Conservation (phyloP, 2,329 filamentous ascomycete species). For the Fusarium floridanum region DNA sequence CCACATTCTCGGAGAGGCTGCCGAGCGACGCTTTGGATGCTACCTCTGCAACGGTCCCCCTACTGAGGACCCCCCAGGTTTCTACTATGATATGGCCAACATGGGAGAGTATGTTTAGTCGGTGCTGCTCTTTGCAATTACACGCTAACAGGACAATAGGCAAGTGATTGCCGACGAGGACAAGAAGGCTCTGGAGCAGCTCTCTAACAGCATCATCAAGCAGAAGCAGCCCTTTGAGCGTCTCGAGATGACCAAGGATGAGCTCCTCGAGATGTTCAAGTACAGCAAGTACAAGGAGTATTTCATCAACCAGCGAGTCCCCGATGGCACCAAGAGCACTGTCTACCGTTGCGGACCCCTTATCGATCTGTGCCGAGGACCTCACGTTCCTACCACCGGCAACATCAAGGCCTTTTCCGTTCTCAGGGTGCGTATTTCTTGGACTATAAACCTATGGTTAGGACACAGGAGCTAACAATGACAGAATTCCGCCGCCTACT, state of each 20-base stretch:
- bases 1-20: conserved; percentile 95
- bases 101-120: conserved; percentile 53
- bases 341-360: conserved; percentile 95
- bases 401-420: conserved; percentile 96
- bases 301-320: conserved; percentile 80
- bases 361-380: conserved; percentile 95
- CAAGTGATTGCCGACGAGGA: conserved; percentile 81
- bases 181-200: conserved; percentile 86
- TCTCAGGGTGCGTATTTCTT: conserved; percentile 72
- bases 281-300: conserved; percentile 99
- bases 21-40: conserved; percentile 90
- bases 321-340: conserved; percentile 89
- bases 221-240: conserved; percentile 97
- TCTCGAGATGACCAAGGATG: conserved; percentile 87
- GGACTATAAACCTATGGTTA: background rate
- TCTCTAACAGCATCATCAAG: conserved; percentile 88
- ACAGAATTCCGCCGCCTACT: conserved; percentile 81
- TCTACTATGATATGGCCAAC: conserved; percentile 96
- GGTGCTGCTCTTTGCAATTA: background rate
- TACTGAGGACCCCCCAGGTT: conserved; percentile 80
- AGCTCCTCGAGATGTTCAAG: conserved; percentile 93
- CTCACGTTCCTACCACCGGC: conserved; percentile 91
- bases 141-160: conserved; percentile 63
- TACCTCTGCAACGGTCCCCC: conserved; percentile 94
- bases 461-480: conserved; percentile 52